Base-by-base conservation (phyloP, 805 yeast genomes). In the Starmerella asiatica region DNA sequence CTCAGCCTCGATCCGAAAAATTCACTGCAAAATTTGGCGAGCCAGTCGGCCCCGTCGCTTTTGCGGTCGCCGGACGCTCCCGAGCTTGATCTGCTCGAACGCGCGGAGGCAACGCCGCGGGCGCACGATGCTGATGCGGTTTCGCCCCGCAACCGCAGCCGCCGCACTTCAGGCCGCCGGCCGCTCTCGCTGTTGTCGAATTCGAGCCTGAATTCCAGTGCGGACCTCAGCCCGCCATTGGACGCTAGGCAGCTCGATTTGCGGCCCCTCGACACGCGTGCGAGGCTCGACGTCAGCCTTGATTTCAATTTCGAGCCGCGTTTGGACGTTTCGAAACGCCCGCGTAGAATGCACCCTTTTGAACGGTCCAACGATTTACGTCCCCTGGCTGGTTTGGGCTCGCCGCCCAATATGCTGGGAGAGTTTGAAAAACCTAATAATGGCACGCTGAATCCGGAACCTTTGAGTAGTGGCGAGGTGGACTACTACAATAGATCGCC, bases 101-200 rank as follows among this genome's bases (percentile, higher is more conserved):
- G 18, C 20, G 43, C 37, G 31, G 47, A 37, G 36, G 36, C 42
- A 6, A 38, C 45, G 26, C 44, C 47, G 11, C 38, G 45, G 16
- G 17, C n/a, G 8, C 15, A 7, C 26, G 26, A 23, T 11, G 26
- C 26, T 17, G 39, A 31, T 16, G 28, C 42, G 23, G 28, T 32
- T 17, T 33, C 42, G n/a, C 42, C 45, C 7, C 42, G 34, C 21
- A 21, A 18, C 21, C 30, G 26, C 21, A 12, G n/a, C 14, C 33
- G 44, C 17, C 39, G 47, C 26, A 21, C 38, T 12, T 35, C 44
- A 12, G 44, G 44, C 16, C 36, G 44, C 18, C 36, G 49, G 21
- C 47, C 49, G 11, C 37, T 45, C 6, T 43, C 47, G 6, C 20
- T 42, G n/a, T 19, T 45, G 15, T 45, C 49, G 5, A 36, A 17